phyloP scores from a whole-genome alignment of 2,329 filamentous ascomycete species.

The Epichloe typhina region DNA sequence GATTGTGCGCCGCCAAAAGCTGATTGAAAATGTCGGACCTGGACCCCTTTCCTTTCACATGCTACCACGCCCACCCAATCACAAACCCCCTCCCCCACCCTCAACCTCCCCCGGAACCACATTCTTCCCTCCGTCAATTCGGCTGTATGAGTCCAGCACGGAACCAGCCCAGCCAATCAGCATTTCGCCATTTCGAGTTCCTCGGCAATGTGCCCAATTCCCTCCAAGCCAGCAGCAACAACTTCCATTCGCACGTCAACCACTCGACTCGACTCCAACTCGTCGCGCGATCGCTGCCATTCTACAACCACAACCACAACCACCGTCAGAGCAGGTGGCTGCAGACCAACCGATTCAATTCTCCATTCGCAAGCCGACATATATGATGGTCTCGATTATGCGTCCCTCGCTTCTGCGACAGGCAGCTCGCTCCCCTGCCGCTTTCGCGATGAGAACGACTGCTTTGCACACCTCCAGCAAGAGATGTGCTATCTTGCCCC shows the following conservation, averaged over 20 bases:
- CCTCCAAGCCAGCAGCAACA: not conserved
- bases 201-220: conserved; percentile 33
- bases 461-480: conserved; percentile 78
- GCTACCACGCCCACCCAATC: conserved; percentile 17
- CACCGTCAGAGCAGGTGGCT: not conserved
- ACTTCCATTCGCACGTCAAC: not conserved
- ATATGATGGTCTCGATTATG: conserved; percentile 41
- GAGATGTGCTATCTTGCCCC: conserved; percentile 64
- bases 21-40: not conserved
- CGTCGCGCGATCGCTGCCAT: not conserved
- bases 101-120: conserved; percentile 7
- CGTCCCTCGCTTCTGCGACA: conserved; percentile 43
- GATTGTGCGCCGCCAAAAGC: not conserved
- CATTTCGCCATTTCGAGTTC: conserved; percentile 29
- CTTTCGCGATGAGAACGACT: conserved; percentile 43
- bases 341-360: not conserved
- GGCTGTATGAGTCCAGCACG: conserved; percentile 14
- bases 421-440: conserved; percentile 22
- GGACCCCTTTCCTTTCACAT: conserved; percentile 11
- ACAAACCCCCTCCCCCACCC: conserved; percentile 2
- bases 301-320: not conserved
- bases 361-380: not conserved
- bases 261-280: not conserved
- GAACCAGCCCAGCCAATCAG: conserved; percentile 29
- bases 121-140: conserved; percentile 16